A percentile compares a stretch with the other conserved stretches of the same genome.
Evolutionary conservation across 225 moss, liverwort and hornwort species (phyloP).

Genomic region (Polytrichum commune): DNA sequence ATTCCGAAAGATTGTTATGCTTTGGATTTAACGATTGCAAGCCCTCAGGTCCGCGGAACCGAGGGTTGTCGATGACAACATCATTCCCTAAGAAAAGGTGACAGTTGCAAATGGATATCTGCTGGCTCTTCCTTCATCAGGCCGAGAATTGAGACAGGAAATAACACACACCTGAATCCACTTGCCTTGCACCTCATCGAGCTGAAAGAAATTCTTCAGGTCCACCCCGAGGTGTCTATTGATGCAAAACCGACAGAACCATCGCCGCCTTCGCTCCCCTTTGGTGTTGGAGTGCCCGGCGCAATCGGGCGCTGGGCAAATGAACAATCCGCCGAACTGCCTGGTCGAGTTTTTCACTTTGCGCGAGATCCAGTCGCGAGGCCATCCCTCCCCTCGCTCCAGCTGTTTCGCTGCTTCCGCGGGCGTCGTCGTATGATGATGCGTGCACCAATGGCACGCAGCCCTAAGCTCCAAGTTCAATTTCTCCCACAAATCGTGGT

Average conservation of each 20-base stretch:
- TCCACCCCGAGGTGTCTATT: slow-evolving; percentile 60
- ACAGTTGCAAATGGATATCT: no score
- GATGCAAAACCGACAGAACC: slow-evolving; percentile 73
- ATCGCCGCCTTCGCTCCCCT: slow-evolving; percentile 65
- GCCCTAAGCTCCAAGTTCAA: slow-evolving; percentile 68
- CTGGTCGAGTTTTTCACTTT: slow-evolving; percentile 72
- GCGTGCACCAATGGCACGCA: slow-evolving; percentile 74
- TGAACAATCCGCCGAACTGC: slow-evolving; percentile 64
- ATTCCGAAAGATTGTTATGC: no score
- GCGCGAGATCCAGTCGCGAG: slow-evolving; percentile 68
- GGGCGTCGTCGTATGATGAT: slow-evolving; percentile 73
- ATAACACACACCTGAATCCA: slow-evolving; percentile 63
- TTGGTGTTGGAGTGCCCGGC: slow-evolving; percentile 66
- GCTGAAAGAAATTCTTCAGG: slow-evolving; percentile 67
- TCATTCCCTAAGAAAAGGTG: background rate
- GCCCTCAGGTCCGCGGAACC: background rate
- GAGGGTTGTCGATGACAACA: background rate
- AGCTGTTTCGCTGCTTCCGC: slow-evolving; percentile 75
- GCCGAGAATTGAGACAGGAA: background rate
- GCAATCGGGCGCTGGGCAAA: slow-evolving; percentile 66
- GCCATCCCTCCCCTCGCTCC: slow-evolving; percentile 63
- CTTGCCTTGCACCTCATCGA: slow-evolving; percentile 69
- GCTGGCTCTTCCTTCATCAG: no score
- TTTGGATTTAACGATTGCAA: background rate
- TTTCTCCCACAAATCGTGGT: slow-evolving; percentile 65